These are phyloP conservation scores for Apostasia ramifera DNA, from an alignment of 106 monocot species.

Conservation along the genomic window DNA sequence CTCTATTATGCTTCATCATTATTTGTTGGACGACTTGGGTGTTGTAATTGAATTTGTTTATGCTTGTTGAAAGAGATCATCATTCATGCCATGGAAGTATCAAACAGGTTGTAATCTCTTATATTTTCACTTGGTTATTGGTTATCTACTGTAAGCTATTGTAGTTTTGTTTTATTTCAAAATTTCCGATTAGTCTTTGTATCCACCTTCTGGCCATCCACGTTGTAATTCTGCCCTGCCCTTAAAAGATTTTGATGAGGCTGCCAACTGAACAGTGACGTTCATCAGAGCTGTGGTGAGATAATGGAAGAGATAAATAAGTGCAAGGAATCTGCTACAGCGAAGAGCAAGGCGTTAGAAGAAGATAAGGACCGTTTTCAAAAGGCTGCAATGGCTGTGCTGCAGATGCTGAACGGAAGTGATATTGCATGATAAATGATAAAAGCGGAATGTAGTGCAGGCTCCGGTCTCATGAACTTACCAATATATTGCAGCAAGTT, in stretches of 20 bases:
- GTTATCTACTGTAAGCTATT: neutral
- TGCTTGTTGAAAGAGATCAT: neutral
- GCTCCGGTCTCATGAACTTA: too few species aligned
- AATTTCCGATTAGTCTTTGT: too few species aligned
- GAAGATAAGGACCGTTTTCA: conserved; percentile 49
- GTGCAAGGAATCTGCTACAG: conserved; percentile 38
- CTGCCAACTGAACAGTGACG: conserved; percentile 30
- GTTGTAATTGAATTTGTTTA: neutral
- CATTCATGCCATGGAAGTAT: neutral
- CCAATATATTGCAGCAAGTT: too few species aligned
- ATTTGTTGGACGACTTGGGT: neutral
- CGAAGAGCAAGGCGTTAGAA: conserved; percentile 26
- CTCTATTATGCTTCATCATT: neutral
- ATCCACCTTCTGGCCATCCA: too few species aligned
- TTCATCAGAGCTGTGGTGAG: conserved; percentile 33
- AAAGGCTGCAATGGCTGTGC: conserved; percentile 52
- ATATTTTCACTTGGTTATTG: neutral
- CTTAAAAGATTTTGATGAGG: neutral
- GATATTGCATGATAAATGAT: neutral
- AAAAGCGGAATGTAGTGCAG: too few species aligned
- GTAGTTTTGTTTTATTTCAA: too few species aligned
- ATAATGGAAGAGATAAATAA: conserved; percentile 54
- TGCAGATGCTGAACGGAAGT: conserved; percentile 42
- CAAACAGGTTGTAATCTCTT: neutral
- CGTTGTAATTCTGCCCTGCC: neutral